These are phyloP conservation scores for Rhodotorula mucilaginosa DNA, from an alignment of 1,284 basidiomycete species.

Conservation along the genomic window DNA sequence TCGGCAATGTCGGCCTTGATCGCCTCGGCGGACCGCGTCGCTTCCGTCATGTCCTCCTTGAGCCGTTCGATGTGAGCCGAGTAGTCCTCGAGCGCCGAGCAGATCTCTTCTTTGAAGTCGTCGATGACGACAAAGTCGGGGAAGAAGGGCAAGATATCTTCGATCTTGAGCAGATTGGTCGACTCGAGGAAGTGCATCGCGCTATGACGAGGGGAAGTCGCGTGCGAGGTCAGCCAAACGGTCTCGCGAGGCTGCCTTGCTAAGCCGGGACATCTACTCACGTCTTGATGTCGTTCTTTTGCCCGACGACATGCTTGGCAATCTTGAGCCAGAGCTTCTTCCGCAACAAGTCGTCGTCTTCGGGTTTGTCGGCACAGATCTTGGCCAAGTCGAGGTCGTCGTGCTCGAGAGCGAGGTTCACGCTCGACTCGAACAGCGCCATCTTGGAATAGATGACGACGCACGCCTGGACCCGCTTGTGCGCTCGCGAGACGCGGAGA, in stretches of 20 bases:
- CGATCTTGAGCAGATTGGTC: constrained; percentile 92
- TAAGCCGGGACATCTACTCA: constrained; percentile 52
- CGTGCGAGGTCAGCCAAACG: background rate
- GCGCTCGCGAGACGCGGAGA: constrained; percentile 76
- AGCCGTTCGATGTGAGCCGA: constrained; percentile 85
- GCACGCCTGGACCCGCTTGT: constrained; percentile 80
- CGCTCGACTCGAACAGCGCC: constrained; percentile 93
- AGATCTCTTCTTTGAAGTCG: constrained; percentile 99
- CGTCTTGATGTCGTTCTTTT: constrained; percentile 97
- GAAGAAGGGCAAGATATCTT: constrained; percentile 99
- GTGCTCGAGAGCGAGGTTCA: constrained; percentile 89
- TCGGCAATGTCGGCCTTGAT: constrained; percentile 89
- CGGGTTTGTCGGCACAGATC: constrained; percentile 87
- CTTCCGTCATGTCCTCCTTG: constrained; percentile 94
- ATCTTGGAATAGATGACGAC: constrained; percentile 98
- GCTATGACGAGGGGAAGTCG: constrained; percentile 52
- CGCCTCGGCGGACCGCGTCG: constrained; percentile 83
- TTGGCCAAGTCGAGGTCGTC: constrained; percentile 91
- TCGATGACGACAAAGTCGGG: constrained; percentile 99
- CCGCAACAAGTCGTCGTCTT: constrained; percentile 71
- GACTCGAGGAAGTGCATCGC: constrained; percentile 95
- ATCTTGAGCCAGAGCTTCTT: constrained; percentile 99
- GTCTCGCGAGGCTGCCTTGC: no score
- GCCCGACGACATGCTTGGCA: constrained; percentile 92
- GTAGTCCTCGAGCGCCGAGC: constrained; percentile 90